Base-by-base conservation (phyloP, 768 basidiomycete genomes). In the Lentinula aciculospora region DNA sequence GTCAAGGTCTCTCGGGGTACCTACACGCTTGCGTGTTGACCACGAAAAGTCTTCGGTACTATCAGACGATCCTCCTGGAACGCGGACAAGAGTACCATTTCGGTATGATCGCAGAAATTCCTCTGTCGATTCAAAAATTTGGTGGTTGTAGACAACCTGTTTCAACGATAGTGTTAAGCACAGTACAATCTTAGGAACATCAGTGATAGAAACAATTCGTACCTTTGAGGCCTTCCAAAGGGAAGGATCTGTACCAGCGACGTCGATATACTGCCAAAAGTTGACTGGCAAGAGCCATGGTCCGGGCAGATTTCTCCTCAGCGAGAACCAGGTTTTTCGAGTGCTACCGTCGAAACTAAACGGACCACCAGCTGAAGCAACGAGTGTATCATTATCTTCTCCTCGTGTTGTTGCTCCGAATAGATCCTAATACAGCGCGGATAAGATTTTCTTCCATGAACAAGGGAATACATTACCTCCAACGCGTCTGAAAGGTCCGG, bases 291-390 rank as follows among this genome's bases (percentile, higher is more conserved):
- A 79, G n/a, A 85, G 70, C 63, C 68, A 85, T 0, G 75, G 70
- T 0, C 81, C 83, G 3, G 83, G 73, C 1, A 71, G 65, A 61
- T 80, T 83, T 46, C 74, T 72, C 42, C 75, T 71, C 75, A 79
- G 80, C 12, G 73, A 71, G 28, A 81, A 60, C 83, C 82, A 84
- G 31, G 74, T 62, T 13, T 82, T 74, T 48, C 84, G 74, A 73
- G 83, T 85, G 13, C 74, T 69, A 6, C 85, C 85, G 61, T 86
- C 84, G 61, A 79, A 85, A 51, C 80, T 79, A 65, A 81, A 77
- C 1, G 84, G 84, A 0, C 77, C 83, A 36, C 66, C 68, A 1
- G 70, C 73, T 2, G 72, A 79, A 1, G 73, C 74, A 2, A 76
- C 62, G 9, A 87, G 72, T 0, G 82, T 82, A 58, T 81, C 80